Base-by-base conservation (phyloP, 768 basidiomycete genomes). In the Porpolomopsis calyptriformis region DNA sequence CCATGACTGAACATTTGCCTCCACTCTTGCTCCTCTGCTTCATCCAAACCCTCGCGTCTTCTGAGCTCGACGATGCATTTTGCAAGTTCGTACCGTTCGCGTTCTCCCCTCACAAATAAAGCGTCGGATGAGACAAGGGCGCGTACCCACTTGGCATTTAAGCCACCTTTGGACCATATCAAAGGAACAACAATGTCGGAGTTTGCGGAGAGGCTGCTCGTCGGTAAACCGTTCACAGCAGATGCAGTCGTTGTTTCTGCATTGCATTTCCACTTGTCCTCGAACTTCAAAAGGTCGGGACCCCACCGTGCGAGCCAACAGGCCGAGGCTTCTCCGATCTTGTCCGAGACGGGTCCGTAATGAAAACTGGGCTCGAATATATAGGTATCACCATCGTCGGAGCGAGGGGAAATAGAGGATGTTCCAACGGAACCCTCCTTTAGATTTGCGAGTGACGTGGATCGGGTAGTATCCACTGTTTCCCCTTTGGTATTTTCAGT, bases 251-350 rank as follows among this genome's bases (percentile, higher is more conserved):
- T 33, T 33, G 31, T 33, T 8, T n/a, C 34, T 62, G 45, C 6
- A 29, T 48, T 38, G 51, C 12, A 49, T 52, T 7, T 56, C 43
- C 57, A 47, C 34, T 61, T 63, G 52, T 79, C 73, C 55, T 89
- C 86, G 25, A 74, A 70, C 7, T 57, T 55, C n/a, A 94, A 70
- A 51, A 94, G 71, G 57, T 96, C 91, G 10, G 64, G 59, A 0
- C 81, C 87, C 92, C 92, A 97, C 36, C 87, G 71, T 1, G 81
- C 73, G 14, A 96, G 68, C 90, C 91, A 97, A 60, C 85, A 88
- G 2, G 77, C 76, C 53, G 83, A 82, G 0, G 88, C 83, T 62
- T 94, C 90, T 10, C 92, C 92, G 46, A 96, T 87, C 66, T 89
- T 93, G 63, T 90, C 79, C 0, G 85, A 85, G 8, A 91, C 71